Conservation (phyloP, 306 rosid genomes). For the Vicia faba region DNA sequence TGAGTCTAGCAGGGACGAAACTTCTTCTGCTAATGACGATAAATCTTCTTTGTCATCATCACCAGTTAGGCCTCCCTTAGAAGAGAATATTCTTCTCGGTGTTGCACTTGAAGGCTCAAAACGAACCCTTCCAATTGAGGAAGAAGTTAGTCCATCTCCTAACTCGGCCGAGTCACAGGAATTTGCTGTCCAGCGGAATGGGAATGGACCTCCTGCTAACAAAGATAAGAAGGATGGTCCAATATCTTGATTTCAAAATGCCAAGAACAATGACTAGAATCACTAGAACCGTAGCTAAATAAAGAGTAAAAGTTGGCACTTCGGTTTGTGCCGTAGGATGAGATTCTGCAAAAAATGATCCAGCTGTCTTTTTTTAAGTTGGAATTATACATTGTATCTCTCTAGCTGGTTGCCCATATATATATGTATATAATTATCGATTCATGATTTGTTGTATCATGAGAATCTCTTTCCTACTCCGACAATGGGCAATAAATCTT, state of each 20-base stretch:
- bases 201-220: slow-evolving; percentile 51
- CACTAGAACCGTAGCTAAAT: slow-evolving; percentile 35
- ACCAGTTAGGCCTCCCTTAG: slow-evolving; percentile 54
- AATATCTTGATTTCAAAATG: slow-evolving; percentile 47
- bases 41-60: slow-evolving; percentile 47
- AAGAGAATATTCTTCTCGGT: slow-evolving; percentile 89
- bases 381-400: slow-evolving; percentile 53
- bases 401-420: slow-evolving; percentile 17
- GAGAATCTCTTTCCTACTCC: slow-evolving; percentile 29
- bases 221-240: slow-evolving; percentile 67
- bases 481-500: not conserved
- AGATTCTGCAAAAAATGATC: slow-evolving; percentile 45
- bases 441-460: slow-evolving; percentile 31
- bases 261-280: slow-evolving; percentile 47
- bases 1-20: slow-evolving; percentile 52
- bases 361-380: slow-evolving; percentile 85
- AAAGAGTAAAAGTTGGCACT: slow-evolving; percentile 33
- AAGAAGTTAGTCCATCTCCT: slow-evolving; percentile 52
- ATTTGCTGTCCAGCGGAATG: slow-evolving; percentile 55
- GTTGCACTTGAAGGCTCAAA: slow-evolving; percentile 97
- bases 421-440: slow-evolving; percentile 35
- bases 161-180: slow-evolving; percentile 60
- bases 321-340: slow-evolving; percentile 31
- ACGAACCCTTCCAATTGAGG: slow-evolving; percentile 91
- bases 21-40: slow-evolving; percentile 49